These are phyloP conservation scores for Phytopythium chamaehyphon DNA, from an alignment of 352 stramenopile genomes.

Conservation along the genomic window DNA sequence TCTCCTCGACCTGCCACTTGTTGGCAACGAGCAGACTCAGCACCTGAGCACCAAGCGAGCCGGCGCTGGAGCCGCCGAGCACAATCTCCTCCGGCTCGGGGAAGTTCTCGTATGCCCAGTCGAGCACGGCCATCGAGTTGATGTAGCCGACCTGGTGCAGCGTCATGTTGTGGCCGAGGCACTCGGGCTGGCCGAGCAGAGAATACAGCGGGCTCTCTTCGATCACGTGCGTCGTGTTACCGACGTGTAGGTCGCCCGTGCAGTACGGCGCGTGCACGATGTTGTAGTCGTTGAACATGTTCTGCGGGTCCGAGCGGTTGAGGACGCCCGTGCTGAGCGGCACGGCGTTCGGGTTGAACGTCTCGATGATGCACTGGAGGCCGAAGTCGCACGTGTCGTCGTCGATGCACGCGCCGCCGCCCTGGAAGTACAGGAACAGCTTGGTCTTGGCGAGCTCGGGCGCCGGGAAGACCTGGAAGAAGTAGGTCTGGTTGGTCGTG, in stretches of 20 bases:
- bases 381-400: conserved; percentile 60
- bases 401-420: conserved; percentile 62
- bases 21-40: conserved; percentile 41
- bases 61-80: conserved; percentile 52
- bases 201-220: conserved; percentile 27
- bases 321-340: conserved; percentile 50
- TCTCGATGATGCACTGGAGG: conserved; percentile 57
- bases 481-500: conserved; percentile 55
- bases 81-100: conserved; percentile 54
- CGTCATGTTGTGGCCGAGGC: conserved; percentile 43
- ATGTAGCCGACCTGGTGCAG: conserved; percentile 56
- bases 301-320: conserved; percentile 54
- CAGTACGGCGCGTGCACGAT: conserved; percentile 75
- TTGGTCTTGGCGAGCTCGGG: conserved; percentile 50
- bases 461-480: conserved; percentile 72
- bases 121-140: conserved; percentile 57
- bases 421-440: conserved; percentile 70
- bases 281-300: conserved; percentile 76
- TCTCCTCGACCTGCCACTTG: conserved; percentile 49
- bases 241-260: conserved; percentile 67
- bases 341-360: conserved; percentile 46
- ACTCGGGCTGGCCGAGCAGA: conserved; percentile 35
- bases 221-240: conserved; percentile 24
- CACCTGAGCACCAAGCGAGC: conserved; percentile 44
- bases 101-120: conserved; percentile 62